Percentiles rank a stretch among this genome's conserved stretches.
These are phyloP conservation scores for Colletotrichum endophyticum DNA, from an alignment of 2,329 filamentous ascomycete species.

Conservation along the genomic window DNA sequence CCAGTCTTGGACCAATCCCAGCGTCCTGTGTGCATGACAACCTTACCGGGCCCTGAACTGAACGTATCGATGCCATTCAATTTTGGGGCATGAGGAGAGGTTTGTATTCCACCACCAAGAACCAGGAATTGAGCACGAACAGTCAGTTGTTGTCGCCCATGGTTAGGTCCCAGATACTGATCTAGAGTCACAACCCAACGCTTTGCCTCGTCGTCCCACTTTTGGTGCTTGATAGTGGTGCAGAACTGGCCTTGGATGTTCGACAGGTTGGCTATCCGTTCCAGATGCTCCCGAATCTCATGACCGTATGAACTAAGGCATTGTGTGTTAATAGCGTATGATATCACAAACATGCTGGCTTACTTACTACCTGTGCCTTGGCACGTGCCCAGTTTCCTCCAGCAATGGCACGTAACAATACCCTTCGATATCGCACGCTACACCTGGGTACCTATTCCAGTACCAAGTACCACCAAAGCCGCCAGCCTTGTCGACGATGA, in stretches of 20 bases:
- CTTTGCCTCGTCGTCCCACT: constrained; percentile 46
- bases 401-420: constrained; percentile 12
- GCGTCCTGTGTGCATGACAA: constrained; percentile 46
- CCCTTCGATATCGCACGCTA: constrained; percentile 61
- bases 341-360: rapidly evolving
- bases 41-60: neutral
- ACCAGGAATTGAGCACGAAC: constrained; percentile 42
- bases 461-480: constrained; percentile 56
- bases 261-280: constrained; percentile 44
- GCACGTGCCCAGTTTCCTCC: constrained; percentile 13
- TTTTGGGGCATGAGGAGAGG: constrained; percentile 34
- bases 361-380: constrained; percentile 29
- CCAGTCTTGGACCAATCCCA: constrained; percentile 50
- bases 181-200: constrained; percentile 23
- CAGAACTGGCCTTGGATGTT: constrained; percentile 45
- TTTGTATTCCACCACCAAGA: constrained; percentile 39
- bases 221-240: constrained; percentile 39
- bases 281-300: constrained; percentile 46
- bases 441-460: constrained; percentile 54
- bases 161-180: neutral
- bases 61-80: constrained; percentile 39
- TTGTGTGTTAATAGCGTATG: neutral
- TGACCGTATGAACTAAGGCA: constrained; percentile 25
- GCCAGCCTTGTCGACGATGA: constrained; percentile 42
- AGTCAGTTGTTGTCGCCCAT: neutral